Conservation (phyloP, 75 land plant species). For the Sequoia sempervirens region DNA sequence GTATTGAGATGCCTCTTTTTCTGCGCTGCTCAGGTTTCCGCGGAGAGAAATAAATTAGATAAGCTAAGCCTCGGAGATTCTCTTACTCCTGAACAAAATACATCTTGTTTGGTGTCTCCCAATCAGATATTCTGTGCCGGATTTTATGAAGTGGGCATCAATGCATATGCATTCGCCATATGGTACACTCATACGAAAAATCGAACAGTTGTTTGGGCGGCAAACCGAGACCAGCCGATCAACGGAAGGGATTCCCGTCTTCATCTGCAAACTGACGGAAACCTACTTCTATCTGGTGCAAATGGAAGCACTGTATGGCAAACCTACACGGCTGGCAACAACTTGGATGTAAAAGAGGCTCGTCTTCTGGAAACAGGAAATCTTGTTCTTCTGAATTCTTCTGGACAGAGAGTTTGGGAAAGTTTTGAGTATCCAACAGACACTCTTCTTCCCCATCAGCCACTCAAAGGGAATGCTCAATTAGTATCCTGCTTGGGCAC, state of each 20-base stretch:
- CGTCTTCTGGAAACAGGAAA: conserved; percentile 15
- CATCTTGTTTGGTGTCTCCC: neutral
- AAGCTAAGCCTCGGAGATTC: no score
- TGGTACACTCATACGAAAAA: neutral
- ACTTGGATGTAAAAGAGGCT: neutral
- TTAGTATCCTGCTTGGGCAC: neutral
- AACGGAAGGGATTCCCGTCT: neutral
- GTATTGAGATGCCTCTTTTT: no score
- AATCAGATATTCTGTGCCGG: neutral
- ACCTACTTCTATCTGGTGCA: neutral
- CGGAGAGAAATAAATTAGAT: no score
- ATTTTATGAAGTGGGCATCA: neutral
- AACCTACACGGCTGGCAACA: conserved; percentile 2
- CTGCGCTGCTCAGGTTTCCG: no score
- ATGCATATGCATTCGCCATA: neutral
- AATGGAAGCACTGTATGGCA: conserved; percentile 12
- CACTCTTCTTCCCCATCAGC: conserved; percentile 25
- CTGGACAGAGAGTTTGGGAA: conserved; percentile 10
- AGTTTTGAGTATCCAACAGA: conserved; percentile 24
- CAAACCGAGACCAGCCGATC: neutral
- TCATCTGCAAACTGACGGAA: neutral
- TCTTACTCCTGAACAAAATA: neutral
- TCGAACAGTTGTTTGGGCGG: neutral
- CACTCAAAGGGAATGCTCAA: neutral
- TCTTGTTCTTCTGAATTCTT: conserved; percentile 8